Conservation (phyloP, 2,329 filamentous ascomycete species). For the Blumeriella jaapii region DNA sequence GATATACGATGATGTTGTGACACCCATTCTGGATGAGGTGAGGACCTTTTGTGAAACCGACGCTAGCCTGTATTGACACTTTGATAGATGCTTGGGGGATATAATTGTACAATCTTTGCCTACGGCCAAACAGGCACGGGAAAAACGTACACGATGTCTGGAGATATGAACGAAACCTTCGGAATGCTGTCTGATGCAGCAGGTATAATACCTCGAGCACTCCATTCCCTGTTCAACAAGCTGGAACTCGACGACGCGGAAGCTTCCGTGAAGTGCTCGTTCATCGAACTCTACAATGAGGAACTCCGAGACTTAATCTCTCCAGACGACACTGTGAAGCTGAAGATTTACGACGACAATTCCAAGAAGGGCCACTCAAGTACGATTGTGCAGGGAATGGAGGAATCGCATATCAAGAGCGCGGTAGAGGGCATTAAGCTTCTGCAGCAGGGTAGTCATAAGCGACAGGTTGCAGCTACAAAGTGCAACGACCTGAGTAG, state of each 20-base stretch:
- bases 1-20: conserved; percentile 91
- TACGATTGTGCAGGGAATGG: conserved; percentile 94
- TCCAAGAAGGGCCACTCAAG: conserved; percentile 73
- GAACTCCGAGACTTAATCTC: conserved; percentile 85
- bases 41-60: conserved; percentile 19
- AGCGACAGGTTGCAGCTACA: conserved; percentile 96
- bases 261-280: conserved; percentile 90
- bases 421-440: conserved; percentile 80
- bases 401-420: conserved; percentile 83
- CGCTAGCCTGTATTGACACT: conserved; percentile 8
- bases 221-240: conserved; percentile 78
- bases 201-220: conserved; percentile 85
- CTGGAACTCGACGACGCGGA: conserved; percentile 70
- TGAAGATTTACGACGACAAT: conserved; percentile 92
- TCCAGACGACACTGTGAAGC: conserved; percentile 66
- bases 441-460: conserved; percentile 79
- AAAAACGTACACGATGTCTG: conserved; percentile 99
- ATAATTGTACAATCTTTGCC: conserved; percentile 97
- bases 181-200: conserved; percentile 83
- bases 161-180: conserved; percentile 81
- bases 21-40: conserved; percentile 87
- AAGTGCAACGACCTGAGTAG: conserved; percentile 98
- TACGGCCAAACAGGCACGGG: conserved; percentile 97
- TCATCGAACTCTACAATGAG: conserved; percentile 98
- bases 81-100: conserved; percentile 74